Conservation (phyloP, 805 yeast genomes). For the Dipodascus geniculatus region DNA sequence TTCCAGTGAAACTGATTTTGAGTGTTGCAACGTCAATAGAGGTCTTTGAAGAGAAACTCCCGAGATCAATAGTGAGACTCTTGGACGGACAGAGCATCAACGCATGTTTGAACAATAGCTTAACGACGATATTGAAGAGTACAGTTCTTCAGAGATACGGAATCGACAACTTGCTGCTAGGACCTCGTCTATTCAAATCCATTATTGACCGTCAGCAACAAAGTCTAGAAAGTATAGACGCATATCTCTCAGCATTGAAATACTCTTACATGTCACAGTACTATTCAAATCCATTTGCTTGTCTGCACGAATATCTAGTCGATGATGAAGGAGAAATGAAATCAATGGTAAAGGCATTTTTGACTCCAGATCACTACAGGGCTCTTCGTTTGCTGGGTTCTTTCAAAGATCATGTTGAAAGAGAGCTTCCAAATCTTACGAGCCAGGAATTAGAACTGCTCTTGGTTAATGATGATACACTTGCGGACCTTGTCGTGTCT, state of each 20-base stretch:
- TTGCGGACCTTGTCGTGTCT: conserved; percentile 4
- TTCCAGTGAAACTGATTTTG: conserved; percentile 26
- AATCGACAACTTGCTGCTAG: conserved; percentile 10
- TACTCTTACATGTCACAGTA: conserved; percentile 27
- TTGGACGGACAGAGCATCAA: conserved; percentile 19
- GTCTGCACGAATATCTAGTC: conserved; percentile 7
- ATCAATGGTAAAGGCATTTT: conserved; percentile 2
- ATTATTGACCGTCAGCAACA: conserved; percentile 14
- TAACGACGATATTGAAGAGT: conserved; percentile 10
- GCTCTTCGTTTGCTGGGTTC: conserved; percentile 29
- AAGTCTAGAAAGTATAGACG: conserved; percentile 16
- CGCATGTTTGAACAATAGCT: conserved; percentile 14
- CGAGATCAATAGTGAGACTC: conserved; percentile 18
- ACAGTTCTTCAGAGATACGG: conserved; percentile 10
- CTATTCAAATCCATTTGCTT: conserved; percentile 27
- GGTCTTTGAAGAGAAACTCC: conserved; percentile 25
- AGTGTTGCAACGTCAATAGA: conserved; percentile 27
- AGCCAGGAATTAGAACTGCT: conserved; percentile 9
- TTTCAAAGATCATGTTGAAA: conserved; percentile 20
- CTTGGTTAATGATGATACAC: conserved; percentile 15
- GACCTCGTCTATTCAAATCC: conserved; percentile 15
- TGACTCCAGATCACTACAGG: conserved; percentile 12
- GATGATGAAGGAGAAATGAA: conserved; percentile 3
- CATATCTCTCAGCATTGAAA: conserved; percentile 17
- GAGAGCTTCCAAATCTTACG: conserved; percentile 6